Evolutionary conservation across 306 rosid genomes (phyloP).

Genomic region (Cicer pinnatifidum): DNA sequence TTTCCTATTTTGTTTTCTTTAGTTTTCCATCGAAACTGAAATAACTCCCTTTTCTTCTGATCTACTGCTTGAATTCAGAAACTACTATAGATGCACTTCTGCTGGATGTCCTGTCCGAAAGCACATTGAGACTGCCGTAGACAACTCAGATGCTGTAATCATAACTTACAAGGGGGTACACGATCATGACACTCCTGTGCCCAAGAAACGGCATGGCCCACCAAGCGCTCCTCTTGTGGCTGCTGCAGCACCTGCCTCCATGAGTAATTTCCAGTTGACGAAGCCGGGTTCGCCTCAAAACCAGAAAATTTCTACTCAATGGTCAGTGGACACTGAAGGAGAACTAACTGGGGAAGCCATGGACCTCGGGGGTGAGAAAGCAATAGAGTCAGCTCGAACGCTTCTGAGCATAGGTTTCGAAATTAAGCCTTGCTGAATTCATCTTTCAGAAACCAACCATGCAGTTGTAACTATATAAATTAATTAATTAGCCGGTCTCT

Average conservation of each 20-base stretch:
- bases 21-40: conserved; percentile 26
- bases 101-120: conserved; percentile 98
- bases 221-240: conserved; percentile 85
- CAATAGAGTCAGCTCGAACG: conserved; percentile 96
- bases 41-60: conserved; percentile 37
- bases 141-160: conserved; percentile 68
- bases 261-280: conserved; percentile 58
- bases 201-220: conserved; percentile 89
- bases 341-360: conserved; percentile 90
- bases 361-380: conserved; percentile 97
- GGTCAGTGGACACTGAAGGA: conserved; percentile 89
- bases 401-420: conserved; percentile 98
- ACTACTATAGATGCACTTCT: conserved; percentile 98
- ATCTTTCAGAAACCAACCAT: conserved; percentile 38
- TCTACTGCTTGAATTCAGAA: conserved; percentile 57
- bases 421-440: conserved; percentile 88
- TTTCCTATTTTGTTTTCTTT: conserved; percentile 11
- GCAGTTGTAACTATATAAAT: conserved; percentile 54
- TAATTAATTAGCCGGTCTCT: conserved; percentile 56
- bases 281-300: conserved; percentile 50
- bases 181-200: conserved; percentile 94
- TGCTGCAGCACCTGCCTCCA: conserved; percentile 78
- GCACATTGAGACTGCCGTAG: conserved; percentile 82
- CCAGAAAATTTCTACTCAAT: conserved; percentile 60
- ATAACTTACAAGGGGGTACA: conserved; percentile 94